These are phyloP conservation scores for Fusarium sp. DNA, from an alignment of 2,329 filamentous ascomycete species.

Conservation along the genomic window DNA sequence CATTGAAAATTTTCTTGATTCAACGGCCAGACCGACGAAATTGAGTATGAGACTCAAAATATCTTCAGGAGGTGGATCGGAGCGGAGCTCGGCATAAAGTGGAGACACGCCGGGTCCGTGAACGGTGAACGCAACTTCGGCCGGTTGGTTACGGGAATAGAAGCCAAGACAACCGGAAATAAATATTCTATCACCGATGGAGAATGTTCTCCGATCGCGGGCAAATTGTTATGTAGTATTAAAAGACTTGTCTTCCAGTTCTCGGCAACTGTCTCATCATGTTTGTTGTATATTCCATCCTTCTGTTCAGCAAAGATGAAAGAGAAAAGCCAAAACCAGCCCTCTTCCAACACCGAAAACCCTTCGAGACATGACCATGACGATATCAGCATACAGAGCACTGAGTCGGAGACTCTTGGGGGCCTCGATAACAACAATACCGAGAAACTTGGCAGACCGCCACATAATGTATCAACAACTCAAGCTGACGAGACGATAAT, in stretches of 20 bases:
- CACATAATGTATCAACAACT: not conserved
- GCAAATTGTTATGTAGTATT: conserved; percentile 13
- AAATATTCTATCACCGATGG: conserved; percentile 11
- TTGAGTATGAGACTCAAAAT: conserved; percentile 2
- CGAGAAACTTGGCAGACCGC: conserved; percentile 13
- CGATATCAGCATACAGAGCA: conserved; percentile 6
- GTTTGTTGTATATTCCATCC: not conserved
- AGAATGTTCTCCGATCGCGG: conserved; percentile 37
- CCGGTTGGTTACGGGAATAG: conserved; percentile 35
- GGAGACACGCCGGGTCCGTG: conserved; percentile 14
- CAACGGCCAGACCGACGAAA: not conserved
- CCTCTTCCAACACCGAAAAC: not conserved
- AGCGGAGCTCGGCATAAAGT: conserved; percentile 21
- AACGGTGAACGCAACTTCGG: conserved; percentile 5
- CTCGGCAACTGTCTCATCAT: conserved; percentile 6
- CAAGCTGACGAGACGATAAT: conserved; percentile 17
- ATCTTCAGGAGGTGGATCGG: conserved; percentile 4
- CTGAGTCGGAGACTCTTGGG: conserved; percentile 1
- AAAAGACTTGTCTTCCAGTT: conserved; percentile 23
- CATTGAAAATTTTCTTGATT: not conserved
- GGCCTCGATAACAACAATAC: not conserved
- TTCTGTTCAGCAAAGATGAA: conserved; percentile 16
- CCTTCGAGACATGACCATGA: conserved; percentile 11
- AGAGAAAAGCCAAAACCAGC: conserved; percentile 10
- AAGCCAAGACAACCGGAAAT: conserved; percentile 26